Evolutionary conservation across 768 basidiomycete species (phyloP), one percentile per base, ranked within the genome.

Genomic region (Chalciporus chontae): DNA sequence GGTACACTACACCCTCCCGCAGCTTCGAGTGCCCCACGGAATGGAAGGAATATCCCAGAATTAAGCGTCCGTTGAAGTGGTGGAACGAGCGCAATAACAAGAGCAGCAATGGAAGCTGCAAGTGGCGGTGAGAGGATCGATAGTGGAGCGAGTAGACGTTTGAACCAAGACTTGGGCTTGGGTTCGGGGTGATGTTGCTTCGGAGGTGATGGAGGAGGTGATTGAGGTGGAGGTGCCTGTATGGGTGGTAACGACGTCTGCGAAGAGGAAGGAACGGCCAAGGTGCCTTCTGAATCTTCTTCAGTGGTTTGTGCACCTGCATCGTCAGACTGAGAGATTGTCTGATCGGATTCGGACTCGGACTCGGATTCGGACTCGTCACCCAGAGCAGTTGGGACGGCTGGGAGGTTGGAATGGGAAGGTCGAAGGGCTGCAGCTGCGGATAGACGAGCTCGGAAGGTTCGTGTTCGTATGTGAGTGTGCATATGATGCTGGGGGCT

Each of bases 71-170:
- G 79, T 64, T 98, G 93, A 5, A 94, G 52, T 3, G 89, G 87
- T 7, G 72, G 83, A 10, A 86, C 73, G 60, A 87, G 80, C 1
- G 92, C 94, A 31, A 93, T 87, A 40, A 89, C 41, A 36, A 94
- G 70, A 3, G 88, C 90, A 2, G 78, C 66, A 17, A 90, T 61
- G 2, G 91, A 85, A 0, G 90, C 87, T 77, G 89, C 86, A 36
- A 94, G 78, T 0, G 94, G 93, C 0, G 85, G 87, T 0, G 94
- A 94, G 86, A 96, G 90, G 69, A 93, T 91, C 18, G 77, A 45
- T 13, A 60, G 4, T 1, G 19, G 29, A 1, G n/a, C 29, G 31
- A 48, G 18, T 9, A 49, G 17, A 3, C 49, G 47, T 11, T 9
- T 18, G 1, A 17, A 29, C n/a, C 45, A 2, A n/a, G 52, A 36